These are phyloP conservation scores for Botryotinia globosa DNA, from an alignment of 2,329 filamentous ascomycete genomes.

Conservation along the genomic window DNA sequence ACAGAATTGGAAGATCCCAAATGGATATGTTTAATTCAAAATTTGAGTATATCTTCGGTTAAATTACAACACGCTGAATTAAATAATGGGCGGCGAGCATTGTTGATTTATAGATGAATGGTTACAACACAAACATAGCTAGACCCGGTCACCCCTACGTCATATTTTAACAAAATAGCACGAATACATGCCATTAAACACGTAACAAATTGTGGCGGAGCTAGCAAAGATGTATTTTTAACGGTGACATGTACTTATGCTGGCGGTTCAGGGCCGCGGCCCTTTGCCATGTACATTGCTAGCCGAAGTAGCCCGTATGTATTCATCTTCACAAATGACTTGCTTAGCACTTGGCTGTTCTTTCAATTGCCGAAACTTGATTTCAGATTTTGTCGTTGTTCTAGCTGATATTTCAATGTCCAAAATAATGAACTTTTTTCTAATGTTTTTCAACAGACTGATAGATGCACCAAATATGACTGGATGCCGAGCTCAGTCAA, in stretches of 20 bases:
- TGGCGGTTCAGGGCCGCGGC: background rate
- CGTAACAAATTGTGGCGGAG: background rate
- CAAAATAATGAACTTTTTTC: background rate
- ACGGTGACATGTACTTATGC: background rate
- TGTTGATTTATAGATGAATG: background rate
- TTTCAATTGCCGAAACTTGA: background rate
- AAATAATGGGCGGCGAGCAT: background rate
- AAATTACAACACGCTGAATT: background rate
- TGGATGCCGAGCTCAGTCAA: background rate
- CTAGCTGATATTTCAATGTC: background rate
- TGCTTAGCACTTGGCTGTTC: background rate
- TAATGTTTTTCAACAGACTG: background rate
- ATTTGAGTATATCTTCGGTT: background rate
- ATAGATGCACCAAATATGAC: background rate
- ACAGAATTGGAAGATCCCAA: background rate
- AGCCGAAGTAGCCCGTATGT: background rate
- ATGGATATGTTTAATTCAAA: background rate
- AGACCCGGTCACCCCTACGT: background rate
- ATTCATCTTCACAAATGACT: background rate
- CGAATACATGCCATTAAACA: background rate
- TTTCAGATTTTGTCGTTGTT: fast-evolving
- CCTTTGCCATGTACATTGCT: background rate
- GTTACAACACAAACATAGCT: background rate
- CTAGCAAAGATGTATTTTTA: background rate
- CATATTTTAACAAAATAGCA: background rate